Evolutionary conservation across 116 monocot species (phyloP).

Genomic region (Zostera marina): DNA sequence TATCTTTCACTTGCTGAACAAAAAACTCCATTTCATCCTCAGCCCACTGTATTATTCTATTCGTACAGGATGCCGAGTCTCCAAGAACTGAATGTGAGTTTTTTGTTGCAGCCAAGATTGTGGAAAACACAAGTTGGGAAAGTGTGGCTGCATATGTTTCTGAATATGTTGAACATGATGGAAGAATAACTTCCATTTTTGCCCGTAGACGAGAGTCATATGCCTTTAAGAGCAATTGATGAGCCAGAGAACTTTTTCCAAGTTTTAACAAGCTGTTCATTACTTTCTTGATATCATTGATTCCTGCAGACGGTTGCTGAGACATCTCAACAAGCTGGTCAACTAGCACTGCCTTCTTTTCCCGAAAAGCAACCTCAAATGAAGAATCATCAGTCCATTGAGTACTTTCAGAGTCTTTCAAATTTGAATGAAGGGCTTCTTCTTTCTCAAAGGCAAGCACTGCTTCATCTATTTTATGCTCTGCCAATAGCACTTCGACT

Average conservation of each 20-base stretch:
- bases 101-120: slow-evolving; percentile 45
- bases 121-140: slow-evolving; percentile 83
- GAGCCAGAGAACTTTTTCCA: slow-evolving; percentile 60
- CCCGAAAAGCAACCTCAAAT: slow-evolving; percentile 31
- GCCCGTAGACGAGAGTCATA: slow-evolving; percentile 45
- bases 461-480: slow-evolving; percentile 80
- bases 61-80: slow-evolving; percentile 39
- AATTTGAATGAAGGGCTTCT: slow-evolving; percentile 32
- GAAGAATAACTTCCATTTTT: slow-evolving; percentile 71
- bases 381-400: slow-evolving; percentile 25
- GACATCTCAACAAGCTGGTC: slow-evolving; percentile 61
- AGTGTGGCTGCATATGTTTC: slow-evolving; percentile 80
- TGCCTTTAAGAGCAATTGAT: slow-evolving; percentile 63
- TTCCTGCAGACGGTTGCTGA: slow-evolving; percentile 39
- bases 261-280: slow-evolving; percentile 59
- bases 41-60: slow-evolving; percentile 79
- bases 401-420: slow-evolving; percentile 24
- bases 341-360: slow-evolving; percentile 67
- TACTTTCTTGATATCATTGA: slow-evolving; percentile 55
- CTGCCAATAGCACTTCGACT: slow-evolving; percentile 66
- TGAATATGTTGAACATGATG: slow-evolving; percentile 58
- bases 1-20: slow-evolving; percentile 65
- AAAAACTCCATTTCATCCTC: slow-evolving; percentile 80
- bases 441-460: slow-evolving; percentile 47
- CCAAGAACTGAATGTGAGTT: slow-evolving; percentile 66